Conservation (phyloP, 169 alveolate genomes). For the Cryptosporidium viatorum region DNA sequence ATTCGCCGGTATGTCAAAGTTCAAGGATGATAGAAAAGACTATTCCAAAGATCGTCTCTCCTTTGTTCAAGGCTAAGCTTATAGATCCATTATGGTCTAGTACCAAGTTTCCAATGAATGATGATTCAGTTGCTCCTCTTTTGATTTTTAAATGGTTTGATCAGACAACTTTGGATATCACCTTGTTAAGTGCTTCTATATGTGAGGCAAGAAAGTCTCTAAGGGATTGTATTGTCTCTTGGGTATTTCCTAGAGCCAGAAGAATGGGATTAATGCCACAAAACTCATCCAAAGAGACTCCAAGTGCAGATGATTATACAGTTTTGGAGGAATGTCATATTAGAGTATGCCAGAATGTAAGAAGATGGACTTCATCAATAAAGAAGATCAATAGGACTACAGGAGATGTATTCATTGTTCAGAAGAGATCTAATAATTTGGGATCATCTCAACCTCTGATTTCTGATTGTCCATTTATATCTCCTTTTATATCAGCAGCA, state of each 20-base stretch:
- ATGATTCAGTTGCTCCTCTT: conserved; percentile 84
- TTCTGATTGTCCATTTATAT: conserved; percentile 45
- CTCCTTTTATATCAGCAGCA: conserved; percentile 60
- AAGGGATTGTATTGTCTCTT: conserved; percentile 84
- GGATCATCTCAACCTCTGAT: conserved; percentile 30
- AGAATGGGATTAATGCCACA: conserved; percentile 76
- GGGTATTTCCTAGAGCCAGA: conserved; percentile 85
- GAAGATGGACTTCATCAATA: conserved; percentile 87
- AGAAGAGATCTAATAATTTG: conserved; percentile 23
- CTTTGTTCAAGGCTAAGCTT: conserved; percentile 29
- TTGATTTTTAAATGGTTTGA: conserved; percentile 86
- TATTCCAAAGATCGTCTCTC: conserved; percentile 20
- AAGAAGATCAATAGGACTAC: conserved; percentile 84
- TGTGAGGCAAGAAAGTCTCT: conserved; percentile 86
- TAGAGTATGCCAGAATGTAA: conserved; percentile 85
- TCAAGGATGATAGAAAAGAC: not conserved
- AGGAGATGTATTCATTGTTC: conserved; percentile 86
- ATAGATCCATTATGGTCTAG: conserved; percentile 55
- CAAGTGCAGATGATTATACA: conserved; percentile 78
- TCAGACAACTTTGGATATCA: conserved; percentile 80
- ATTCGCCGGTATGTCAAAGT: conserved; percentile 21
- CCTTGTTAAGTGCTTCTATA: conserved; percentile 84
- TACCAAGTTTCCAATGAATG: conserved; percentile 81
- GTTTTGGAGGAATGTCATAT: conserved; percentile 86
- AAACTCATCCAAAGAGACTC: conserved; percentile 15